Conservation (phyloP, 2,329 filamentous ascomycete species). For the Diaporthe ilicicola region DNA sequence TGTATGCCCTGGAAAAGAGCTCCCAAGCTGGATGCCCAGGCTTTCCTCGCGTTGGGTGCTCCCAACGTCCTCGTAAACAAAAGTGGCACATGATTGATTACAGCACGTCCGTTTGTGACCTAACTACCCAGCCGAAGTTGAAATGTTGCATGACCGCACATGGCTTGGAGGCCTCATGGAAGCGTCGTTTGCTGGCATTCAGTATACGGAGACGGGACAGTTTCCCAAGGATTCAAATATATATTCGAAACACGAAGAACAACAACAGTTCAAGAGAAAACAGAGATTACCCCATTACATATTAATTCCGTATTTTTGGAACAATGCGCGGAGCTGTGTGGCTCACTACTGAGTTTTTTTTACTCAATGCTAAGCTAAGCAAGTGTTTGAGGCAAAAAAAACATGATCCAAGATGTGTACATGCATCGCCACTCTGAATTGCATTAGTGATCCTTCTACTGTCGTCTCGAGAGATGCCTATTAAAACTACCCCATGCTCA, state of each 20-base stretch:
- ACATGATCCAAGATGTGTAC: background rate
- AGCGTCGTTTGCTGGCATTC: background rate
- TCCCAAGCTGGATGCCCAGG: background rate
- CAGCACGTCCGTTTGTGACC: background rate
- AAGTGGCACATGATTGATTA: background rate
- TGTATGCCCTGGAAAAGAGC: background rate
- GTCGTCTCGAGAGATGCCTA: constrained; percentile 27
- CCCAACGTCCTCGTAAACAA: background rate
- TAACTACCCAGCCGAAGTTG: too few species aligned
- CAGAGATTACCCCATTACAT: background rate
- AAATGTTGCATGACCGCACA: background rate
- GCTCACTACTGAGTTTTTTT: background rate
- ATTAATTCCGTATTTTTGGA: background rate
- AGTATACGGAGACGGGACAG: background rate
- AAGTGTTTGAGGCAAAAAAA: background rate
- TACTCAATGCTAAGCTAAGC: background rate
- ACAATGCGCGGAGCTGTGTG: background rate
- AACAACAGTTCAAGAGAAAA: background rate
- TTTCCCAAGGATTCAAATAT: background rate
- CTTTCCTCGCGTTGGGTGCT: background rate
- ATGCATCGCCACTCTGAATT: constrained; percentile 12
- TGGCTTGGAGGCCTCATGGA: background rate
- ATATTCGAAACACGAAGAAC: background rate
- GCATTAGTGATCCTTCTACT: constrained; percentile 18
- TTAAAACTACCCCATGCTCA: constrained; percentile 32